phyloP scores from a whole-genome alignment of 2,329 filamentous ascomycete genomes.

The Penicillium rolfsii region DNA sequence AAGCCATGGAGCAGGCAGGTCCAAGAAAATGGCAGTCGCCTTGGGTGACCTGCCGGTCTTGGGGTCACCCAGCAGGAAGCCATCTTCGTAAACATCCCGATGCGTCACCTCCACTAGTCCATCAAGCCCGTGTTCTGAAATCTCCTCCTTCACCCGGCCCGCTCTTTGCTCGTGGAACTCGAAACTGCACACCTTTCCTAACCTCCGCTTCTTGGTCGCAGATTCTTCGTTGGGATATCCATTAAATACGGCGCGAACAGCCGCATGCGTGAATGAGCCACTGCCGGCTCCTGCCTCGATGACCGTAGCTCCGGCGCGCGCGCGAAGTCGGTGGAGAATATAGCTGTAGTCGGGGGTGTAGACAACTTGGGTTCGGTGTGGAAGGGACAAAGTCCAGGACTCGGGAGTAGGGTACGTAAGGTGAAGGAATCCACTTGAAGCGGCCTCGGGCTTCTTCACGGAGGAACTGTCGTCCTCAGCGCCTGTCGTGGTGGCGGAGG shows the following conservation, averaged over 20 bases:
- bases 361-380: constrained; percentile 57
- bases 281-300: constrained; percentile 58
- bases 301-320: constrained; percentile 49
- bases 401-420: constrained; percentile 55
- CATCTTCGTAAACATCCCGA: constrained; percentile 55
- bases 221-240: constrained; percentile 42
- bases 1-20: constrained; percentile 56
- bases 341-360: constrained; percentile 59
- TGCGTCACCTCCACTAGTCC: constrained; percentile 51
- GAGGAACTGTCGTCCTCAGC: constrained; percentile 31
- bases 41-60: constrained; percentile 45
- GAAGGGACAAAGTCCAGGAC: constrained; percentile 55
- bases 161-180: constrained; percentile 54
- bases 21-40: constrained; percentile 54
- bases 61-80: constrained; percentile 46
- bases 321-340: constrained; percentile 53
- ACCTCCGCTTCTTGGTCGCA: constrained; percentile 31
- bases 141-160: constrained; percentile 47
- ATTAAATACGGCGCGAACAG: constrained; percentile 54
- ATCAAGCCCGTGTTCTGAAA: constrained; percentile 49
- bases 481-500: constrained; percentile 29
- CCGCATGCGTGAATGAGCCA: constrained; percentile 56
- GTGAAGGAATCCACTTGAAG: constrained; percentile 54
- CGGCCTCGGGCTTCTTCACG: constrained; percentile 41
- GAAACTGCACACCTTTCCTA: constrained; percentile 55